Evolutionary conservation across 331 rosid species (phyloP), one percentile per base, ranked within the genome.

Genomic region (Erythrophleum ivorense): DNA sequence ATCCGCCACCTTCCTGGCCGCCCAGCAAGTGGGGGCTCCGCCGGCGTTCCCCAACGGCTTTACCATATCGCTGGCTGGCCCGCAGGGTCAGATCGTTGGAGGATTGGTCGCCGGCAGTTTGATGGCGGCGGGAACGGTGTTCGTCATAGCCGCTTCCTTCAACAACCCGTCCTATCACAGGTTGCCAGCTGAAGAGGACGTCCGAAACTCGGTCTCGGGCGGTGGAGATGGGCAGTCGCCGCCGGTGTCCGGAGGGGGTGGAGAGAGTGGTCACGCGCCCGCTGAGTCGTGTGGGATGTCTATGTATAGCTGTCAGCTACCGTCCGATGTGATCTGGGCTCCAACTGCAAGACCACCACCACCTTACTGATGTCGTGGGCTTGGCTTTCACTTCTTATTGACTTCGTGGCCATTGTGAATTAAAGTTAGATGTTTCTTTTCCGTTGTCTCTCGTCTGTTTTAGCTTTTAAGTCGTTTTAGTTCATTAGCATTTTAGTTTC

Each of bases 61-160:
- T 76, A 71, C 97, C 5, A 94, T 94, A 90, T 92, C 99, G 0
- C 93, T 96, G 31, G 97, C 98, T 0, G 99, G 98, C 3, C 97
- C 98, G 0, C 98, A 94, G 77, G 99, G 99, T 0, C 99, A 92
- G 92, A 89, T 96, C 87, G 94, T 96, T 5, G 99, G 99, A 4
- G 99, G 99, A 0, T 10, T 89, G 2, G 97, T 94, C 24, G 88
- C 86, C 31, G 99, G 99, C 0, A 80, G 78, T 0, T 68, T 96
- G 13, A 40, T 87, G 4, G 94, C 99, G 0, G 98, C 97, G 2
- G 98, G 97, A 0, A 86, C 98, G 0, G 98, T 96, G 18, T 94
- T 76, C 74, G 63, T 96, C 0, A 82, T 94, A 0, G 98, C 90
- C 0, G 89, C 98, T 3, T 94, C 98, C 3, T 94, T 96, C 71